Conservation (phyloP, 495 filamentous ascomycete species). For the Lepraria neglecta region DNA sequence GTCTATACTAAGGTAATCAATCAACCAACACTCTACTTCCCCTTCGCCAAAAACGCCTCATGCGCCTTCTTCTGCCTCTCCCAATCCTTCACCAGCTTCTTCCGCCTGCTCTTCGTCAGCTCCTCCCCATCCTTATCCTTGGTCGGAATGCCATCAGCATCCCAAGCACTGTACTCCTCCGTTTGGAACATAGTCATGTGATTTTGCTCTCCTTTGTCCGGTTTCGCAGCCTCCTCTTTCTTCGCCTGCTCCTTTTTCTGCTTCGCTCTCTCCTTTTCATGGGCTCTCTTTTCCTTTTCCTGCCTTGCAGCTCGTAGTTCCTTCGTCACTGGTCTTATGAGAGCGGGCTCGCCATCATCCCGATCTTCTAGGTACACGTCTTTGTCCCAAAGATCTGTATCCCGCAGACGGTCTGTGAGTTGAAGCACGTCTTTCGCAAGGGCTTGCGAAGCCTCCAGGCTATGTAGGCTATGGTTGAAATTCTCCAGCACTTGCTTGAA, state of each 20-base stretch:
- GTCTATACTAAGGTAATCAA: no score
- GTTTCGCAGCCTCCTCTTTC: slow-evolving; percentile 50
- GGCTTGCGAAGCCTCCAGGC: slow-evolving; percentile 41
- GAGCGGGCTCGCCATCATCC: slow-evolving; percentile 57
- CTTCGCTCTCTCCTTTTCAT: slow-evolving; percentile 54
- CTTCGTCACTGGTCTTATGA: slow-evolving; percentile 74
- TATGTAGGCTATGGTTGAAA: slow-evolving; percentile 40
- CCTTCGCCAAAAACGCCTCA: slow-evolving; percentile 50
- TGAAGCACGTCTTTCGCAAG: slow-evolving; percentile 55
- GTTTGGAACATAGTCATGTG: slow-evolving; percentile 66
- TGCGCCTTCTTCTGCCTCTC: slow-evolving; percentile 85
- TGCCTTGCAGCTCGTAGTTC: slow-evolving; percentile 66
- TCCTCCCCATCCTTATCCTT: slow-evolving; percentile 70
- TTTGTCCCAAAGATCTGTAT: slow-evolving; percentile 68
- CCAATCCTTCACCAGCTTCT: slow-evolving; percentile 90
- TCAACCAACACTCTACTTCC: not conserved
- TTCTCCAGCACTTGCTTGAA: slow-evolving; percentile 37
- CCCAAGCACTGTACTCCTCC: slow-evolving; percentile 75
- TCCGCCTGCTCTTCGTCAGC: slow-evolving; percentile 68
- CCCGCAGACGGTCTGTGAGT: slow-evolving; percentile 74
- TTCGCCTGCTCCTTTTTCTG: slow-evolving; percentile 47
- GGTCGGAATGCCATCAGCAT: slow-evolving; percentile 76
- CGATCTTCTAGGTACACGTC: slow-evolving; percentile 87
- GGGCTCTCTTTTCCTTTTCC: slow-evolving; percentile 48
- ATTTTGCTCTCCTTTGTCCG: slow-evolving; percentile 65